phyloP scores from a whole-genome alignment of 148 eudicot genomes.

The Rhododendron simsii region DNA sequence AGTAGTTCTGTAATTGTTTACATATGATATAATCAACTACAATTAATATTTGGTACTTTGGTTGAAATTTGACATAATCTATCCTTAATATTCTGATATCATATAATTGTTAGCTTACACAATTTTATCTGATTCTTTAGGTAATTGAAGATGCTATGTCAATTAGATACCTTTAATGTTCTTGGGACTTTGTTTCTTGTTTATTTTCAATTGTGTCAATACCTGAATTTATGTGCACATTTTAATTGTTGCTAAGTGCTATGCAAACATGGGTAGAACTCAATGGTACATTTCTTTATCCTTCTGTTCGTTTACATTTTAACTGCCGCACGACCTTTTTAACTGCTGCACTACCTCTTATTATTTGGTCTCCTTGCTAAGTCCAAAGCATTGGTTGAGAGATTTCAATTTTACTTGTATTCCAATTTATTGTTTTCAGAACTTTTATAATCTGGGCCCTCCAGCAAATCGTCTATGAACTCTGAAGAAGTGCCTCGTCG shows the following conservation, averaged over 20 bases:
- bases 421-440: background rate
- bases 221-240: background rate
- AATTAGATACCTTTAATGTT: background rate
- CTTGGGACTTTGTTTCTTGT: background rate
- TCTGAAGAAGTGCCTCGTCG: constrained; percentile 46
- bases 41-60: background rate
- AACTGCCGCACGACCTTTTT: background rate
- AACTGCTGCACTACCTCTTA: background rate
- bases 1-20: background rate
- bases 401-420: background rate
- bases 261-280: background rate
- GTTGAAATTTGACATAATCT: background rate
- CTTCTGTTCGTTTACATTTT: too few species aligned
- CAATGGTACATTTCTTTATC: background rate
- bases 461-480: constrained; percentile 51
- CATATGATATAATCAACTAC: background rate
- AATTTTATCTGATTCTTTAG: background rate
- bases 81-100: background rate
- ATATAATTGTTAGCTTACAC: background rate
- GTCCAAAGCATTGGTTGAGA: background rate
- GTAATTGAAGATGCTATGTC: background rate
- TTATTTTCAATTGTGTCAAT: background rate
- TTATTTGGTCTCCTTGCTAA: background rate
- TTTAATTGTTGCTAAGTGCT: background rate
- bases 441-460: constrained; percentile 49